Evolutionary conservation across 148 eudicot genomes (phyloP).

Genomic region (Rhododendron ovatum): DNA sequence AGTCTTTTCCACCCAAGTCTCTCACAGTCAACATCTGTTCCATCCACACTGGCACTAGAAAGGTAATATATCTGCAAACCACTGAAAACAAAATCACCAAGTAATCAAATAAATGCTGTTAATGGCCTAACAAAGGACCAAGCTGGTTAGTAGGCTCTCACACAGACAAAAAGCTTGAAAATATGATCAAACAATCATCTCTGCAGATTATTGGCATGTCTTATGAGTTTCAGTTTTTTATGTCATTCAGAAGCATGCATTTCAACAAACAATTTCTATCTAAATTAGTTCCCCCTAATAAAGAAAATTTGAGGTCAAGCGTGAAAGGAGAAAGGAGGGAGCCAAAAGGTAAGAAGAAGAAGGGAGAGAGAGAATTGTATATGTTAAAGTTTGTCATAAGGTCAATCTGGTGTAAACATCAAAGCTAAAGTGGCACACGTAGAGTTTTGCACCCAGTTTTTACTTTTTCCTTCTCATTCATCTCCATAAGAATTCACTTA

Average conservation of each 20-base stretch:
- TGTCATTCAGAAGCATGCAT: background rate
- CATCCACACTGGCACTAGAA: conserved; percentile 64
- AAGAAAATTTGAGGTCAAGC: background rate
- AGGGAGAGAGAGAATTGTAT: background rate
- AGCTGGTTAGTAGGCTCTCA: background rate
- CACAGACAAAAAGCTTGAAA: background rate
- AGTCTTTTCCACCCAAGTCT: conserved; percentile 82
- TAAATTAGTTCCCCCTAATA: background rate
- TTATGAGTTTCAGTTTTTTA: background rate
- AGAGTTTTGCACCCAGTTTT: background rate
- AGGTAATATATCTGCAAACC: conserved; percentile 89
- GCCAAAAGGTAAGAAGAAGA: background rate
- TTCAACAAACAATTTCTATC: background rate
- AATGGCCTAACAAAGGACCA: conserved; percentile 1
- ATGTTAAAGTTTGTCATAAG: background rate
- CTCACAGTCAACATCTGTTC: conserved; percentile 74
- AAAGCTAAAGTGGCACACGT: background rate
- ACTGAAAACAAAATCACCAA: conserved; percentile 43
- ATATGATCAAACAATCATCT: background rate
- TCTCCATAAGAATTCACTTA: background rate
- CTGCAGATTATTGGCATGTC: background rate
- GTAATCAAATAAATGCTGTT: conserved; percentile 8
- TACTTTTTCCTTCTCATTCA: background rate
- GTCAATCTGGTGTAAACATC: background rate
- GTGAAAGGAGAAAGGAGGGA: background rate